Percentiles rank a stretch among this genome's conserved stretches.
These are phyloP conservation scores for Zea mays DNA, from an alignment of 176 grass and related monocot species.

Conservation along the genomic window Zm-B73-REFERENCE-NAM-5.0 NC_050100.1:196576501-196577000, in stretches of 20 bases:
- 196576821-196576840: not conserved
- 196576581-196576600: constrained; percentile 75
- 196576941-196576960: constrained; percentile 42
- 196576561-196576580: constrained; percentile 72
- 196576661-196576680: not conserved
- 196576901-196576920: constrained; percentile 58
- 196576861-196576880: constrained; percentile 39
- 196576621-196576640: constrained; percentile 41
- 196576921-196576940: constrained; percentile 56
- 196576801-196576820: not conserved
- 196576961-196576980: constrained; percentile 33
- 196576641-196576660: constrained; percentile 10
- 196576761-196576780: constrained; percentile 65
- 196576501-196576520: not conserved
- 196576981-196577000: not conserved
- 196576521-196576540: constrained; percentile 41
- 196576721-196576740: not conserved
- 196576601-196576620: constrained; percentile 61
- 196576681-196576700: not conserved
- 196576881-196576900: constrained; percentile 70
- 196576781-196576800: constrained; percentile 36
- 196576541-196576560: constrained; percentile 56
- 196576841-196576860: constrained; percentile 5
- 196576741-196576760: constrained; percentile 28
- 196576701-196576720: constrained; percentile 39